Percentiles rank a stretch among this genome's conserved stretches.
These are phyloP conservation scores for Roridomyces roridus DNA, from an alignment of 768 basidiomycete species.

Conservation along the genomic window DNA sequence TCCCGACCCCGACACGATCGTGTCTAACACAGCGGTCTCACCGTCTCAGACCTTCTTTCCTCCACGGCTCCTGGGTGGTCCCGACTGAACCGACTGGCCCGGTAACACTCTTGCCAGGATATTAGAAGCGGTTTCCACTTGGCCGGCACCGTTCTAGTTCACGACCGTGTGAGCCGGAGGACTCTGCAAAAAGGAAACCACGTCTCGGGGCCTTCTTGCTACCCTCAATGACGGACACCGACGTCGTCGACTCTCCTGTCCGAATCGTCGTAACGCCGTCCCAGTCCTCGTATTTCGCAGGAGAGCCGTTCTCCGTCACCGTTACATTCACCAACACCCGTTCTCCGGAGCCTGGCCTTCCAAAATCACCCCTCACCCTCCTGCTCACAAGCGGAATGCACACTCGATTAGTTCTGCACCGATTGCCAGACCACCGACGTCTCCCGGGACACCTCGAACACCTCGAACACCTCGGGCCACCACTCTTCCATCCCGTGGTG, in stretches of 20 bases:
- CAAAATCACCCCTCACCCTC: slow-evolving; percentile 32
- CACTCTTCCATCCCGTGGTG: slow-evolving; percentile 19
- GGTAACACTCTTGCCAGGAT: background rate
- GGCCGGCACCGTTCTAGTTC: slow-evolving; percentile 9
- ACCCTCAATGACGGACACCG: slow-evolving; percentile 21
- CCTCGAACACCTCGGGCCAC: slow-evolving; percentile 41
- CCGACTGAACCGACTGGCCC: too few species aligned
- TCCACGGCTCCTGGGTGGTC: slow-evolving; percentile 2
- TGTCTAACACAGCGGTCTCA: too few species aligned
- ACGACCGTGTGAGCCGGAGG: slow-evolving; percentile 4
- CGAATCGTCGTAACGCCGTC: slow-evolving; percentile 79
- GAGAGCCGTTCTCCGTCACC: slow-evolving; percentile 84
- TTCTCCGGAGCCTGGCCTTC: slow-evolving; percentile 51
- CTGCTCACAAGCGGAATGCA: slow-evolving; percentile 68
- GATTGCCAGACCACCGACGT: slow-evolving; percentile 81
- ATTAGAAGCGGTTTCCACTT: background rate
- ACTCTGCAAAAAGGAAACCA: background rate
- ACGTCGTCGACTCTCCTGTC: slow-evolving; percentile 55
- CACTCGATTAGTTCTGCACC: slow-evolving; percentile 88
- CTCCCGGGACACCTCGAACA: slow-evolving; percentile 65
- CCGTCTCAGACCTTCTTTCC: too few species aligned
- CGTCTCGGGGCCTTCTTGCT: background rate
- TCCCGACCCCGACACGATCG: background rate
- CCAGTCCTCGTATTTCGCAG: slow-evolving; percentile 92
- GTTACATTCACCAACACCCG: slow-evolving; percentile 89